Percentiles rank a stretch among this genome's conserved stretches.
Evolutionary conservation across 805 yeast genomes (phyloP).

Genomic region (Yamadazyma nakazawae): DNA sequence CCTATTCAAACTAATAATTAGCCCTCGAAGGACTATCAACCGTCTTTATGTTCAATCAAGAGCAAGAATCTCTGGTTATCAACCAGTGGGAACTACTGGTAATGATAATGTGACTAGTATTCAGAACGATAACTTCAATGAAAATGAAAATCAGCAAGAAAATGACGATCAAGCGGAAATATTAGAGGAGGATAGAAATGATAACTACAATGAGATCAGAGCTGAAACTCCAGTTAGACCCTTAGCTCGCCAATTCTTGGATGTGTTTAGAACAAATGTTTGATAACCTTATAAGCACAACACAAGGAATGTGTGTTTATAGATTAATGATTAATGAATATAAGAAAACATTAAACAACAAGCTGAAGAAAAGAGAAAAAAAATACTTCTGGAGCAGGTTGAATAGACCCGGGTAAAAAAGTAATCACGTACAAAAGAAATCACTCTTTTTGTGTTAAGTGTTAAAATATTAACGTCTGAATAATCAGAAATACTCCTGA

Average conservation of each 20-base stretch:
- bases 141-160: conserved; percentile 24
- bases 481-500: no score
- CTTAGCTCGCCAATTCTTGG: conserved; percentile 56
- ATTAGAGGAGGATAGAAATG: conserved; percentile 11
- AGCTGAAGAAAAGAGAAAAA: no score
- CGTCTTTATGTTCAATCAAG: not conserved
- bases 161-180: conserved; percentile 17
- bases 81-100: not conserved
- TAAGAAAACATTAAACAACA: not conserved
- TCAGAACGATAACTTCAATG: conserved; percentile 1
- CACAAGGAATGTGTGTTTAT: not conserved
- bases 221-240: conserved; percentile 63
- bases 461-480: no score
- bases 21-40: conserved; percentile 19
- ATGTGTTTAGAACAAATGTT: conserved; percentile 38
- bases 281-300: not conserved
- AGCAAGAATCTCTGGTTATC: conserved; percentile 2
- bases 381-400: no score
- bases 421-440: no score
- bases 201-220: conserved; percentile 25
- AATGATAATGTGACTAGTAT: not conserved
- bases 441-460: no score
- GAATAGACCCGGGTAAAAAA: no score
- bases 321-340: conserved; percentile 2
- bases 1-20: conserved; percentile 25